Evolutionary conservation across 768 basidiomycete species (phyloP).

Genomic region (Podaxis sp.): DNA sequence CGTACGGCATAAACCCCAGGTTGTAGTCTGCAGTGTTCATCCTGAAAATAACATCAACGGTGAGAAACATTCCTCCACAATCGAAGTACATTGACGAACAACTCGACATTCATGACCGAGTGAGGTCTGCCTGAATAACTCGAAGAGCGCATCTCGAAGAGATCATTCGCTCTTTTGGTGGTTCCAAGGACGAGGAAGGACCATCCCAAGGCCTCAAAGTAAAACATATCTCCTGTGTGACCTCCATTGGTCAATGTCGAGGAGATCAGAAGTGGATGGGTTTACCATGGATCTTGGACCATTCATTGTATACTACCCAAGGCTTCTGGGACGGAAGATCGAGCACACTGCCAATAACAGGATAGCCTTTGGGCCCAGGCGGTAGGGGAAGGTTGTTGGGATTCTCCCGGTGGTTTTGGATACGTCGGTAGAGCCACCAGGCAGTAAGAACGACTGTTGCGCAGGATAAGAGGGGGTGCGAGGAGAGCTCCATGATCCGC

Average conservation of each 20-base stretch:
- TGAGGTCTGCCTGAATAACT: constrained; percentile 15
- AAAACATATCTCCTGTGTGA: constrained; percentile 20
- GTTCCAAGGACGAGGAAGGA: constrained; percentile 15
- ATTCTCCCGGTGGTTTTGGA: not conserved
- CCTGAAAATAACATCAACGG: not conserved
- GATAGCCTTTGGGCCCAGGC: constrained; percentile 5
- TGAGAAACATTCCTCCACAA: not conserved
- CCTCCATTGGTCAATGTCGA: not conserved
- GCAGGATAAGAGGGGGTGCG: too few relatives aligned
- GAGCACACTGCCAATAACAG: constrained; percentile 3
- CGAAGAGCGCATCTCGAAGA: constrained; percentile 19
- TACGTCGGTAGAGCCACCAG: not conserved
- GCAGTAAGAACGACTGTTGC: too few relatives aligned
- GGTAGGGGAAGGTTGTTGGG: not conserved
- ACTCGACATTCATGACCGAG: constrained; percentile 11
- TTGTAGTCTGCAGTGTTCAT: not conserved
- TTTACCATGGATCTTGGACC: not conserved
- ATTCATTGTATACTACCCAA: constrained; percentile 13
- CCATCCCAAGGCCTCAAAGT: constrained; percentile 16
- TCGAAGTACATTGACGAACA: not conserved
- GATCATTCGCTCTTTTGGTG: constrained; percentile 12
- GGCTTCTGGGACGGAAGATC: not conserved
- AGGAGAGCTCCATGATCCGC: too few relatives aligned
- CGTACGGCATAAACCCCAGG: constrained; percentile 20
- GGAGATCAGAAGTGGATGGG: not conserved